Evolutionary conservation across 2,329 filamentous ascomycete species (phyloP), one percentile per base, ranked within the genome.

Genomic region (Sarocladium strictum): DNA sequence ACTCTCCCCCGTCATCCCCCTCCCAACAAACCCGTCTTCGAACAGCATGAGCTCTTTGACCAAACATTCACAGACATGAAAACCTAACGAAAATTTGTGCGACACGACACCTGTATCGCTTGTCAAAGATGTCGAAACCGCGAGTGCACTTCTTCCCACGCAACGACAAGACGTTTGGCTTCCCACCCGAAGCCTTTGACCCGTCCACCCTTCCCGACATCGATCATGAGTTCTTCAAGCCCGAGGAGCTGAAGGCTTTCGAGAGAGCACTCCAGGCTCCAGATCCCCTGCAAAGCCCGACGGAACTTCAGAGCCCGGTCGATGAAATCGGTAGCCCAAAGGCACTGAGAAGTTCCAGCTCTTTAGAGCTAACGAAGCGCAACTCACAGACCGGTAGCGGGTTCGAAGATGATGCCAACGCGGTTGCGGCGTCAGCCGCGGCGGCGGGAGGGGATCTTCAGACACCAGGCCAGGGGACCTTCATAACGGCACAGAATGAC

Each of bases 401-500:
- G 33, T 58, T 67, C 15, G 66, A 64, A 17, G 67, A 70, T 38
- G 69, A 68, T 26, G 64, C 67, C 14, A 63, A 65, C 17, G 64
- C 72, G 55, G 61, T 75, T 33, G 64, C 69, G n/a, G 67, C 70
- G 1, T 65, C 70, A 2, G 68, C 70, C 0, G 72, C 70, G 1
- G 68, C 71, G 19, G 70, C 70, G 1, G 70, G 72, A 3, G 67
- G 70, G 23, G 69, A 74, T 6, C 33, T 68, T 19, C 57, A 61
- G 3, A 54, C 60, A 9, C 56, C 62, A 3, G 58, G 38, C 2
- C 68, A 70, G 56, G 72, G 70, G 37, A 72, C 82, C 51, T 91
- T 92, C 67, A 90, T 97, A 63, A 89, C 90, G 3, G 93, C 94
- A 38, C 84, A 95, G 65, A 96, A 96, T 68, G 94, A 99, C 75